These are phyloP conservation scores for Cadophora sp. DNA, from an alignment of 2,329 filamentous ascomycete species.

Conservation along the genomic window DNA sequence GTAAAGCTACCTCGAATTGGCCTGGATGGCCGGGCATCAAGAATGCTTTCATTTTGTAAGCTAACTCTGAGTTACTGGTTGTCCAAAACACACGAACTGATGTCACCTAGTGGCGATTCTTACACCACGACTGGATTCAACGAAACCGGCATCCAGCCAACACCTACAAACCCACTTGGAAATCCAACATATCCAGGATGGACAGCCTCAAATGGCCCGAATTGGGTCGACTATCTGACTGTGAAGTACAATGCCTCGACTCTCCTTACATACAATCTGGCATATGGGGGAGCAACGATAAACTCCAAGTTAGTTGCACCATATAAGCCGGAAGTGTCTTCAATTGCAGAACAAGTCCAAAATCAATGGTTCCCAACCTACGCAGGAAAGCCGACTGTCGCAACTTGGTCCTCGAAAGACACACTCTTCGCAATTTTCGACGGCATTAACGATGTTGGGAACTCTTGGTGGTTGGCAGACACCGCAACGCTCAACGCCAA, in stretches of 20 bases:
- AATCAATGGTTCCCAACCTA: slow-evolving; percentile 51
- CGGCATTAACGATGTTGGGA: slow-evolving; percentile 62
- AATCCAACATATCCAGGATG: slow-evolving; percentile 49
- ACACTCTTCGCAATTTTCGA: slow-evolving; percentile 51
- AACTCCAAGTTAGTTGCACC: slow-evolving; percentile 47
- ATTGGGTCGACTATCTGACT: slow-evolving; percentile 60
- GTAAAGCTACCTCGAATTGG: slow-evolving; percentile 25
- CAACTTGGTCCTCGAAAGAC: slow-evolving; percentile 34
- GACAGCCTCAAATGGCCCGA: slow-evolving; percentile 55
- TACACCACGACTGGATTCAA: slow-evolving; percentile 50
- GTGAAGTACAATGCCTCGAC: slow-evolving; percentile 51
- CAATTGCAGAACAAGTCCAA: slow-evolving; percentile 48
- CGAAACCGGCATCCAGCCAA: slow-evolving; percentile 43
- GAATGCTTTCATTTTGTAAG: slow-evolving; percentile 52
- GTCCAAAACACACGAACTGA: background rate
- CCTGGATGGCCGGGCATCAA: slow-evolving; percentile 46
- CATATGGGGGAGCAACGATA: slow-evolving; percentile 53
- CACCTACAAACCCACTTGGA: slow-evolving; percentile 47
- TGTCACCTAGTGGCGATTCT: slow-evolving; percentile 47
- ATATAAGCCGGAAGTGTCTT: slow-evolving; percentile 46
- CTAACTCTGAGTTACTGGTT: background rate
- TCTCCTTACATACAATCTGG: slow-evolving; percentile 58
- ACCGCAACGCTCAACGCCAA: slow-evolving; percentile 45
- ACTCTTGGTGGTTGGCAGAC: slow-evolving; percentile 49
- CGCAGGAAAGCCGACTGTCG: slow-evolving; percentile 39